Evolutionary conservation across 2,329 filamentous ascomycete species (phyloP).

Genomic region (Neofusicoccum sp.): DNA sequence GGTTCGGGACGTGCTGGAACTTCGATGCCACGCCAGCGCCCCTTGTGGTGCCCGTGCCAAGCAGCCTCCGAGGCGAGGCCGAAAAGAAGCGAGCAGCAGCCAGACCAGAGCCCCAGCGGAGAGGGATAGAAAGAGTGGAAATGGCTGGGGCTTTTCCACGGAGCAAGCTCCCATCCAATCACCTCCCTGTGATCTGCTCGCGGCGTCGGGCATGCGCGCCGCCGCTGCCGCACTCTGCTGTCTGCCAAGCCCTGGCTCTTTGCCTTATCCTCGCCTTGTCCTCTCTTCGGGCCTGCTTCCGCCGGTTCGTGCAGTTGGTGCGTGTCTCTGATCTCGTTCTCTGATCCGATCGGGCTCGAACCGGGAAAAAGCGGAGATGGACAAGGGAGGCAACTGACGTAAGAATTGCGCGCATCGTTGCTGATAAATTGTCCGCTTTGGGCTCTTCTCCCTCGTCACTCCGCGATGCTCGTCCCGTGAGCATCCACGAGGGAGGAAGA

Average conservation of each 20-base stretch:
- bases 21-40: slow-evolving; percentile 6
- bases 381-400: neutral
- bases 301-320: neutral
- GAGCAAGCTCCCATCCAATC: slow-evolving; percentile 13
- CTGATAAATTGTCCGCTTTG: neutral
- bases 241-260: slow-evolving; percentile 4
- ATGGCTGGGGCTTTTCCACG: neutral
- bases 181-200: neutral
- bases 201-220: neutral
- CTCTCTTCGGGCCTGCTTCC: neutral
- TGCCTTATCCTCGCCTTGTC: neutral
- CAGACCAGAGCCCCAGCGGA: neutral
- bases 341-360: slow-evolving; percentile 1
- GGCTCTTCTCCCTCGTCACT: neutral
- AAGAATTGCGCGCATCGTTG: neutral
- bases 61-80: slow-evolving; percentile 4
- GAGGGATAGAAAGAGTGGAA: neutral
- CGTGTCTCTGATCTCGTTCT: neutral
- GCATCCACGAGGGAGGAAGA: no score
- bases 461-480: neutral
- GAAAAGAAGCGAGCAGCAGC: neutral
- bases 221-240: neutral
- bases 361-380: neutral
- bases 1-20: neutral
- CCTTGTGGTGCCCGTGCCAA: neutral